Evolutionary conservation across 768 basidiomycete genomes (phyloP).

Genomic region (Piloderma croceum): DNA sequence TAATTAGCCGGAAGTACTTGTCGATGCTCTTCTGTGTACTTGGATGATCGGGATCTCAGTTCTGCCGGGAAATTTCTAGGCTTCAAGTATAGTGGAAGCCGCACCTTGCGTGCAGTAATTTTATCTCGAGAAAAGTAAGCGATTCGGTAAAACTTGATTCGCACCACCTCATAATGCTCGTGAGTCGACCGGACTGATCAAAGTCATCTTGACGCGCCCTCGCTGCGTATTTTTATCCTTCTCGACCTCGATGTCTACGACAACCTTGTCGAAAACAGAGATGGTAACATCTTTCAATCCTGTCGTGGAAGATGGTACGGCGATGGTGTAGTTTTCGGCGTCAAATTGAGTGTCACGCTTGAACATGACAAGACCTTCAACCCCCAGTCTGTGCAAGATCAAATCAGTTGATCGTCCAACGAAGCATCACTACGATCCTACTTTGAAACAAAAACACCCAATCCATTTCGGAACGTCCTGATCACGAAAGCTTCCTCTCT

Average conservation of each 20-base stretch:
- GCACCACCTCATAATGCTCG: conserved; percentile 29
- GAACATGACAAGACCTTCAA: conserved; percentile 94
- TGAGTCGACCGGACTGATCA: conserved; percentile 63
- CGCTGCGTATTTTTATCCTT: conserved; percentile 93
- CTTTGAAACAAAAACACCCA: conserved; percentile 96
- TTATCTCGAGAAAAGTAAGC: too few relatives aligned
- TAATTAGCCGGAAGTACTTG: too few relatives aligned
- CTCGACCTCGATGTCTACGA: conserved; percentile 86
- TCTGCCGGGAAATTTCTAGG: too few relatives aligned
- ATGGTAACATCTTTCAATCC: conserved; percentile 48
- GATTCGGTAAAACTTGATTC: too few relatives aligned
- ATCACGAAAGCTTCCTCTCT: conserved; percentile 90
- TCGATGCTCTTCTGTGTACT: too few relatives aligned
- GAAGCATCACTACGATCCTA: conserved; percentile 36
- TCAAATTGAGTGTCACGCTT: conserved; percentile 87
- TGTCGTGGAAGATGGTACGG: conserved; percentile 44
- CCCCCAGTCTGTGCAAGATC: conserved; percentile 60
- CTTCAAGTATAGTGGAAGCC: too few relatives aligned
- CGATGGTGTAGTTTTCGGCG: conserved; percentile 82
- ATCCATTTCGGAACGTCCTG: conserved; percentile 86
- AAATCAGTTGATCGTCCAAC: background rate
- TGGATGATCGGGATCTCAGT: too few relatives aligned
- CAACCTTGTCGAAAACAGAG: conserved; percentile 90
- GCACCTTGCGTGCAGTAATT: too few relatives aligned
- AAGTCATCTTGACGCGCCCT: conserved; percentile 81